These are phyloP conservation scores for Ustilago trichophora DNA, from an alignment of 1,284 basidiomycete species.

Conservation along the genomic window DNA sequence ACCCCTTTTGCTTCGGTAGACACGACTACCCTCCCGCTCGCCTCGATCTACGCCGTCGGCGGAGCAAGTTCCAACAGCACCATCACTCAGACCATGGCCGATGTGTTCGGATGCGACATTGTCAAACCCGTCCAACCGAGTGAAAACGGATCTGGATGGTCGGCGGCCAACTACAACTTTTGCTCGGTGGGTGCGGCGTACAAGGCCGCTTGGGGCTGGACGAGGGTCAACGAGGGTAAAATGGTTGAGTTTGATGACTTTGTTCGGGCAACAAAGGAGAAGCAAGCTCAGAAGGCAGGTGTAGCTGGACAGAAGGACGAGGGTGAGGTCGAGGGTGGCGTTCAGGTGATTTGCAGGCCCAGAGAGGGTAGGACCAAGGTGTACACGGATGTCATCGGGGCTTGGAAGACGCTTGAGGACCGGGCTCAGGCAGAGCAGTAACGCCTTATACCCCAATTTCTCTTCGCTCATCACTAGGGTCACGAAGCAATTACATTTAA, in stretches of 20 bases:
- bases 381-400: constrained; percentile 26
- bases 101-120: constrained; percentile 73
- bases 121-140: constrained; percentile 47
- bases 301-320: not conserved
- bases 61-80: constrained; percentile 80
- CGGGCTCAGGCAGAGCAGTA: constrained; percentile 14
- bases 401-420: constrained; percentile 45
- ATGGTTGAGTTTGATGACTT: constrained; percentile 46
- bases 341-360: constrained; percentile 34
- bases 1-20: constrained; percentile 6
- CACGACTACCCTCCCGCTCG: constrained; percentile 66
- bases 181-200: constrained; percentile 63
- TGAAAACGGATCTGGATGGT: constrained; percentile 30
- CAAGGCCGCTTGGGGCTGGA: constrained; percentile 62
- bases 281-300: constrained; percentile 8
- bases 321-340: constrained; percentile 24
- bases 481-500: no score
- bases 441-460: no score
- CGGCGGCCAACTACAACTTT: constrained; percentile 54
- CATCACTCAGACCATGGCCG: constrained; percentile 79
- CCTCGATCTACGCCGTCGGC: constrained; percentile 79
- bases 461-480: no score
- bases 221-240: constrained; percentile 8
- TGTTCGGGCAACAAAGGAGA: constrained; percentile 32
- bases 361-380: constrained; percentile 18